phyloP scores from a whole-genome alignment of 2,329 filamentous ascomycete genomes.

The Orbilia quercus region DNA sequence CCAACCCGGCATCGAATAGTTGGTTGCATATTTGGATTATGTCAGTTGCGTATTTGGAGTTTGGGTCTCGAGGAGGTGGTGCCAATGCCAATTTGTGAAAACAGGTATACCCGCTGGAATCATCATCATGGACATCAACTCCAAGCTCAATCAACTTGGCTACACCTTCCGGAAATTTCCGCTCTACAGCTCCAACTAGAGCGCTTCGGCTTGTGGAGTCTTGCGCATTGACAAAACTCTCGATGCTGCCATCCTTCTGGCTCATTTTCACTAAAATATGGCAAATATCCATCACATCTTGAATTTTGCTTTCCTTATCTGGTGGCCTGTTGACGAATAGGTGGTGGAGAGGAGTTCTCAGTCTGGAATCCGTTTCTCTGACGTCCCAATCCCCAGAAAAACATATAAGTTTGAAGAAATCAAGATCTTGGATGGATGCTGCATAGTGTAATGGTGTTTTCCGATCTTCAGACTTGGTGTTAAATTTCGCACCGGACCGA shows the following conservation, averaged over 20 bases:
- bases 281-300: constrained; percentile 27
- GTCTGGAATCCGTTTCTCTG: not conserved
- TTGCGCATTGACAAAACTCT: constrained; percentile 16
- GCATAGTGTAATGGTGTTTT: constrained; percentile 13
- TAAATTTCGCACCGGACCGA: constrained; percentile 5
- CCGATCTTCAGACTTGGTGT: not conserved
- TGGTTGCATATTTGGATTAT: not conserved
- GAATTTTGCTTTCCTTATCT: not conserved
- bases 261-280: constrained; percentile 25
- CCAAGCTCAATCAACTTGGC: constrained; percentile 17
- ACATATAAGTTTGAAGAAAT: constrained; percentile 31
- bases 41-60: not conserved
- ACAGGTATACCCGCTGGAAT: not conserved
- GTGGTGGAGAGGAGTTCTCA: constrained; percentile 12
- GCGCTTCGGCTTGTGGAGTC: not conserved
- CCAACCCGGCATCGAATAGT: constrained; percentile 5
- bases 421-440: constrained; percentile 13
- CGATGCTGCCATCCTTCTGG: not conserved
- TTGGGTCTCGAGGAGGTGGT: too few relatives aligned
- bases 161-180: constrained; percentile 9
- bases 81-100: constrained; percentile 31
- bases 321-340: constrained; percentile 2
- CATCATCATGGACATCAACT: constrained; percentile 24
- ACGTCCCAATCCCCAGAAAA: constrained; percentile 25
- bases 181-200: constrained; percentile 1